A percentile compares a stretch with the other conserved stretches of the same genome.
Evolutionary conservation across 129 eudicot genomes (phyloP).

Genomic region (Helianthus tuberosus): DNA sequence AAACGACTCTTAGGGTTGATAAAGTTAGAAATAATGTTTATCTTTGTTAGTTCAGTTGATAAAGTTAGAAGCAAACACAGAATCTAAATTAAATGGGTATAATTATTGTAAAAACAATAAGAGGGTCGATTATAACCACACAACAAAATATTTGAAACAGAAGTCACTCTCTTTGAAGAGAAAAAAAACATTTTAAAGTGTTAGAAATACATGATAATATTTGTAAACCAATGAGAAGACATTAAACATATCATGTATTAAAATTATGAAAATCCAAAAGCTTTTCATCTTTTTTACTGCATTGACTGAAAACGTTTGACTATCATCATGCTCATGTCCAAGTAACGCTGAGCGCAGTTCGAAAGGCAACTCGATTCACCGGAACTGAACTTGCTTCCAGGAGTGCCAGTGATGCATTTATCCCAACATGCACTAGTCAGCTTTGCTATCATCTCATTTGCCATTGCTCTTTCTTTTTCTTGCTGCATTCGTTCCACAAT

Average conservation of each 20-base stretch:
- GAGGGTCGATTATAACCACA: background rate
- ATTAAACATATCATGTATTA: constrained; percentile 22
- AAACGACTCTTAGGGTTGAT: too few species aligned
- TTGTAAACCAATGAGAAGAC: constrained; percentile 6
- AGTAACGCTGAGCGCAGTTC: constrained; percentile 80
- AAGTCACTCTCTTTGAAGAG: constrained; percentile 12
- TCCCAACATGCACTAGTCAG: constrained; percentile 89
- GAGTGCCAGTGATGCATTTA: constrained; percentile 82
- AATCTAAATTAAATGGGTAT: background rate
- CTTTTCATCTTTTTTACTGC: constrained; percentile 37
- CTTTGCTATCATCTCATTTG: constrained; percentile 79
- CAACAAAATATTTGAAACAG: background rate
- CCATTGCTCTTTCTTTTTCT: constrained; percentile 94
- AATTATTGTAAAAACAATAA: background rate
- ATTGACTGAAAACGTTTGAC: constrained; percentile 76
- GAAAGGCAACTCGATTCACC: constrained; percentile 76
- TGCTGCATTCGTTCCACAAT: constrained; percentile 49
- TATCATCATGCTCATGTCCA: constrained; percentile 75
- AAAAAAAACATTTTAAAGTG: constrained; percentile 17
- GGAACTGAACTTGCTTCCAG: constrained; percentile 96
- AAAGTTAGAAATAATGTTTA: too few species aligned
- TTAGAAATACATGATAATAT: constrained; percentile 18
- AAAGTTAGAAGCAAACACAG: background rate
- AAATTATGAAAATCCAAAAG: constrained; percentile 19
- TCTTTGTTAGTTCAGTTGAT: background rate